Base-by-base conservation (phyloP, 352 stramenopile species). In the Pythium oligandrum region DNA sequence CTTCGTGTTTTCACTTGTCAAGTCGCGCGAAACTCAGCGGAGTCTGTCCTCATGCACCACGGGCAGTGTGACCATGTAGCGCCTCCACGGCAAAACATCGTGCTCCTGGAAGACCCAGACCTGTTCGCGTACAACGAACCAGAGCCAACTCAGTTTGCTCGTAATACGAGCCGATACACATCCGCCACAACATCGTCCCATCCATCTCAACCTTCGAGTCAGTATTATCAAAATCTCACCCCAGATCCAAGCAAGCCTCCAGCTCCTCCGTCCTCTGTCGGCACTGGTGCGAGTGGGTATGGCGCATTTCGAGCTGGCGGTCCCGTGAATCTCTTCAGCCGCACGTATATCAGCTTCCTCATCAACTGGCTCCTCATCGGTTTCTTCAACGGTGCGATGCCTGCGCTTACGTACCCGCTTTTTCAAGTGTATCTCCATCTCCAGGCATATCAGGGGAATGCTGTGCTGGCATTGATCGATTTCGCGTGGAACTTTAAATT, bases 401-500 rank as follows among this genome's bases (percentile, higher is more conserved):
- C 4, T n/a, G 32, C 11, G 4, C 40, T 60, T 11, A 17, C 34
- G 26, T 32, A 11, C 6, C 26, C 45, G 7, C 6, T 60, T 4
- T 53, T 44, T 11, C 3, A 3, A 9, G 12, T 11, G 40, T 53
- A 60, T 38, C 44, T 60, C 11, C 34, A 38, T 1, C 33, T 55
- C 46, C 36, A n/a, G 17, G 33, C 26, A 9, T 53, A 44, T 37
- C 43, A 55, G 17, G 6, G 2, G 6, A 37, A 2, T 1, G 38
- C 45, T 5, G 17, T 43, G 8, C 7, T 11, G 17, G 40, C 44
- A n/a, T 9, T 53, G 4, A 37, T 53, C 17, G 7, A 47, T 36
- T 33, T 55, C 17, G 49, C 31, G 38, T 58, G 31, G 6, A 36
- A 17, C 11, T 63, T 44, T 31, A 59, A 58, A 33, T 40, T 58